Evolutionary conservation across 2,329 filamentous ascomycete species (phyloP).

Genomic region (Cladosporium halotolerans): DNA sequence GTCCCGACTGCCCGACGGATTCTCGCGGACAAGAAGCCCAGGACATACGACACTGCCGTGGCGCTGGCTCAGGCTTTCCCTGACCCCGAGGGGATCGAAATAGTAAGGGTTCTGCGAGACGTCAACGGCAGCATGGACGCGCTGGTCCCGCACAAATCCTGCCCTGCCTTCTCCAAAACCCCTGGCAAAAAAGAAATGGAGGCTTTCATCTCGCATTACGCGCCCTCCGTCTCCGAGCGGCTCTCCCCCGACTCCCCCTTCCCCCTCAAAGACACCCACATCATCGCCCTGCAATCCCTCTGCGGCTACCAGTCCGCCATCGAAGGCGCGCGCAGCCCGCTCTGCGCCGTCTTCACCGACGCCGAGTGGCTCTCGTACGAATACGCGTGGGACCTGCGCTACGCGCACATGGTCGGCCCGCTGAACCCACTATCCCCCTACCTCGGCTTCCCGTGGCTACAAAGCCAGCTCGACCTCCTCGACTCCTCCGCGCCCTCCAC

Average conservation of each 20-base stretch:
- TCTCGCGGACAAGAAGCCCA: conserved; percentile 27
- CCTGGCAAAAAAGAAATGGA: conserved; percentile 28
- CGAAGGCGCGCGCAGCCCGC: conserved; percentile 11
- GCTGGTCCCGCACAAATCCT: conserved; percentile 32
- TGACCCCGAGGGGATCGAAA: conserved; percentile 26
- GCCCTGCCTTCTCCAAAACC: conserved; percentile 29
- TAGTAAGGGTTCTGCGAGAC: conserved; percentile 24
- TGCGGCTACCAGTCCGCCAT: conserved; percentile 18
- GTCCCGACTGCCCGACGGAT: conserved; percentile 10
- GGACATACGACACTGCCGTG: conserved; percentile 30
- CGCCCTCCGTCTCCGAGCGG: conserved; percentile 21
- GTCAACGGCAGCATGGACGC: conserved; percentile 14
- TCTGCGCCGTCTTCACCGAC: conserved; percentile 15
- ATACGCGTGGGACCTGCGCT: conserved; percentile 17
- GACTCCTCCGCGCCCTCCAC: conserved; percentile 2
- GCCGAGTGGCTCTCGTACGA: conserved; percentile 19
- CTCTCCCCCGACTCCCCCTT: conserved; percentile 14
- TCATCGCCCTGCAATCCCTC: conserved; percentile 15
- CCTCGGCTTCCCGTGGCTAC: conserved; percentile 17
- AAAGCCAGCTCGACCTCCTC: conserved; percentile 9
- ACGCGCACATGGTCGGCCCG: conserved; percentile 16
- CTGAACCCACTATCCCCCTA: conserved; percentile 14
- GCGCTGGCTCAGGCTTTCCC: conserved; percentile 27
- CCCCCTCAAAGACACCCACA: conserved; percentile 11
- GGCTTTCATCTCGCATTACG: conserved; percentile 27